These are phyloP conservation scores for Phtheirospermum japonicum DNA, from an alignment of 257 asterid species.

Conservation along the genomic window DNA sequence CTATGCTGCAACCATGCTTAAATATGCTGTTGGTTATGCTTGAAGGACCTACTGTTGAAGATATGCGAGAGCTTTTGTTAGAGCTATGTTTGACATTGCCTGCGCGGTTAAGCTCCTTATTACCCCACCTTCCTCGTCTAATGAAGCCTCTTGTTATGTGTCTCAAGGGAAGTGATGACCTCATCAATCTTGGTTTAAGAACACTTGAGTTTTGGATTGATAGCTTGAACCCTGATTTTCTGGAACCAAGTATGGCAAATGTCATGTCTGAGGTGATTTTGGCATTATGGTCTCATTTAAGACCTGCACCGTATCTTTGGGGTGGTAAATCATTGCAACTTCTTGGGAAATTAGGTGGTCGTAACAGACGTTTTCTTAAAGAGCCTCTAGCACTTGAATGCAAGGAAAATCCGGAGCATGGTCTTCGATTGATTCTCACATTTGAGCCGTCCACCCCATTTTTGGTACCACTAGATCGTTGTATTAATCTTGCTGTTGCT, in stretches of 20 bases:
- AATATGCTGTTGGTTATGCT: conserved; percentile 89
- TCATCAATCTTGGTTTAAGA: conserved; percentile 87
- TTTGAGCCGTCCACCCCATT: conserved; percentile 98
- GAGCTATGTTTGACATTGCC: conserved; percentile 92
- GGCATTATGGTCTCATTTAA: conserved; percentile 96
- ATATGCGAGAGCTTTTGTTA: conserved; percentile 77
- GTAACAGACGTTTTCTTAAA: conserved; percentile 95
- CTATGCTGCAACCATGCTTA: conserved; percentile 87
- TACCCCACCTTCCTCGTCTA: conserved; percentile 94
- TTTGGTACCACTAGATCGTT: conserved; percentile 96
- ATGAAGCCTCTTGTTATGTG: conserved; percentile 99
- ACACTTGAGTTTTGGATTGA: conserved; percentile 99
- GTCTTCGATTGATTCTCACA: conserved; percentile 90
- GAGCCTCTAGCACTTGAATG: conserved; percentile 98
- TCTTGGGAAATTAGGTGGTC: conserved; percentile 98
- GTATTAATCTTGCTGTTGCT: conserved; percentile 94
- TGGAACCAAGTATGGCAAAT: conserved; percentile 99
- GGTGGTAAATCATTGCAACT: conserved; percentile 94
- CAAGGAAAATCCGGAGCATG: conserved; percentile 99
- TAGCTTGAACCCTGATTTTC: conserved; percentile 97
- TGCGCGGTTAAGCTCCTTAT: conserved; percentile 86
- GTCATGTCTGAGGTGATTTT: conserved; percentile 98
- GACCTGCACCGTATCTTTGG: conserved; percentile 96
- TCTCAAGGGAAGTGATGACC: conserved; percentile 91
- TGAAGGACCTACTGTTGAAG: conserved; percentile 97